Evolutionary conservation across 192 early-diverging fungal genomes (phyloP).

Genomic region (Coemansia sp.): DNA sequence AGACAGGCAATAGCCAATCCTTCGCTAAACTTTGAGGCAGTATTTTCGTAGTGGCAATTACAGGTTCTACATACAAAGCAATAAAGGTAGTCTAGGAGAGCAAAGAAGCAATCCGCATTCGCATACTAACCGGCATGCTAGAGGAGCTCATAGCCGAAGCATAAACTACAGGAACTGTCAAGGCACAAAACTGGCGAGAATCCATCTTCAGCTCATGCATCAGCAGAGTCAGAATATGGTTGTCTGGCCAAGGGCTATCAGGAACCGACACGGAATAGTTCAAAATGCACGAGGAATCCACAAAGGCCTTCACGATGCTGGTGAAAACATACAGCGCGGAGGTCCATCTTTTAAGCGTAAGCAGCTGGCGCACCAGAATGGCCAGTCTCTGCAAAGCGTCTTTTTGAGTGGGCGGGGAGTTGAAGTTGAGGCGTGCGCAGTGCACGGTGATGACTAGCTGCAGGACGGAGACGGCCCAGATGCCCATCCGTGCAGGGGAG

Average conservation of each 20-base stretch:
- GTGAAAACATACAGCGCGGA: constrained; percentile 41
- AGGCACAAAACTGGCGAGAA: constrained; percentile 35
- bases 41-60: no score
- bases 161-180: constrained; percentile 37
- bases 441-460: constrained; percentile 24
- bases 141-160: constrained; percentile 17
- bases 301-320: constrained; percentile 28
- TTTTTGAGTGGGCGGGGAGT: constrained; percentile 2
- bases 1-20: no score
- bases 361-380: constrained; percentile 12
- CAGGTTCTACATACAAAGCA: no score
- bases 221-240: constrained; percentile 37
- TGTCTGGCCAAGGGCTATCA: constrained; percentile 25
- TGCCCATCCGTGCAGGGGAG: constrained; percentile 18
- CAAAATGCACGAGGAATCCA: constrained; percentile 4
- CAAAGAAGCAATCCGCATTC: constrained; percentile 40
- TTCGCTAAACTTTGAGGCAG: no score
- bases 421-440: constrained; percentile 3
- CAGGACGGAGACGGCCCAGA: constrained; percentile 25
- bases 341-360: constrained; percentile 32
- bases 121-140: constrained; percentile 18
- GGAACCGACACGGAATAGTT: not conserved
- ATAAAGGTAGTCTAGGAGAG: constrained; percentile 11
- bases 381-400: constrained; percentile 29
- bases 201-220: constrained; percentile 33